Percentiles rank a stretch among this genome's conserved stretches.
Evolutionary conservation across 2,329 filamentous ascomycete genomes (phyloP).

Genomic region (Fusarium setosum): DNA sequence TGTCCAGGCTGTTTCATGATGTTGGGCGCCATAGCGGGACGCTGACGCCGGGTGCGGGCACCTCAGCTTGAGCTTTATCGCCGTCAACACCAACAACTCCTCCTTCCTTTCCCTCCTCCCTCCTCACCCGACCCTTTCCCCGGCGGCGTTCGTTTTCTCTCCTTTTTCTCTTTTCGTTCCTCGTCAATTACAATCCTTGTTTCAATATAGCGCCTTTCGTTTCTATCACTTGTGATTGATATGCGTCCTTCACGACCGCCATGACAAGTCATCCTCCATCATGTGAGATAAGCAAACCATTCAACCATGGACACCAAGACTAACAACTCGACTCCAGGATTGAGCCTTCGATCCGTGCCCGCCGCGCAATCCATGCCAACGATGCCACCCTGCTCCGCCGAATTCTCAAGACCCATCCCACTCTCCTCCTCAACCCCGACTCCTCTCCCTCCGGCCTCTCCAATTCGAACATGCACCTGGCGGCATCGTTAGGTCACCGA

Average conservation of each 20-base stretch:
- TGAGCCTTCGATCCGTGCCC: constrained; percentile 79
- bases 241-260: constrained; percentile 33
- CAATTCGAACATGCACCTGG: constrained; percentile 87
- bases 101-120: constrained; percentile 6
- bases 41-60: constrained; percentile 12
- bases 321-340: constrained; percentile 65
- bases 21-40: background rate
- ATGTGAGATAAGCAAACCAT: constrained; percentile 32
- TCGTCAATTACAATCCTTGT: background rate
- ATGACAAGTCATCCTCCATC: constrained; percentile 37
- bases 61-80: constrained; percentile 30
- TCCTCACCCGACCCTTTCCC: background rate
- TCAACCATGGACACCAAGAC: background rate
- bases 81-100: constrained; percentile 23
- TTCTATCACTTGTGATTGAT: constrained; percentile 37
- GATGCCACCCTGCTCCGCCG: constrained; percentile 78
- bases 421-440: constrained; percentile 83
- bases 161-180: background rate
- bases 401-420: constrained; percentile 79
- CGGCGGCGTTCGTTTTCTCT: background rate
- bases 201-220: constrained; percentile 6
- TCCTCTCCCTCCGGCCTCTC: constrained; percentile 73
- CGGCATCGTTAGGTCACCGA: constrained; percentile 77
- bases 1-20: constrained; percentile 35
- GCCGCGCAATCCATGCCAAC: constrained; percentile 83